These are phyloP conservation scores for Pythium oligandrum DNA, from an alignment of 352 stramenopile genomes.

Conservation along the genomic window DNA sequence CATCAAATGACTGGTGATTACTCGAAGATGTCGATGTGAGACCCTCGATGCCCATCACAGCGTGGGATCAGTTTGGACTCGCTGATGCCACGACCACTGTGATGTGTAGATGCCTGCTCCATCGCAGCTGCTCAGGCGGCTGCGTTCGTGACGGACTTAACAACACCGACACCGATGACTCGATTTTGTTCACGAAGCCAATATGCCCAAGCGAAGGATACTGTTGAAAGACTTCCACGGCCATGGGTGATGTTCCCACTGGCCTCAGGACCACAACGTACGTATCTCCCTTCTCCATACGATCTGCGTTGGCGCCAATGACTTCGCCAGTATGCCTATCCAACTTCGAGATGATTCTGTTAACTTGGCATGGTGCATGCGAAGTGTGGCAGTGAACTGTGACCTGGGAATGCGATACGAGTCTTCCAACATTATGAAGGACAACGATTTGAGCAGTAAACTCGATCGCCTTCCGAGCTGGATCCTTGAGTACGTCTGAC, in stretches of 20 bases:
- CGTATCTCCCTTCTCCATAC: constrained; percentile 94
- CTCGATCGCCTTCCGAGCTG: constrained; percentile 66
- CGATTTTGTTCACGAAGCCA: constrained; percentile 8
- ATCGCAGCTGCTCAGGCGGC: no score
- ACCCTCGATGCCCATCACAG: no score
- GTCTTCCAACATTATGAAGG: constrained; percentile 94
- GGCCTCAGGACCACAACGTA: constrained; percentile 95
- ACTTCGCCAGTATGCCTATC: constrained; percentile 95
- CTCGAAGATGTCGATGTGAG: no score
- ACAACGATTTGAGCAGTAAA: constrained; percentile 97
- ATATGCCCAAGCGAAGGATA: constrained; percentile 96
- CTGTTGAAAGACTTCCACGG: constrained; percentile 95
- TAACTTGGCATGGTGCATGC: constrained; percentile 96
- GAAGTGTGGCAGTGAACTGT: constrained; percentile 97
- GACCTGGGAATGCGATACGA: constrained; percentile 91
- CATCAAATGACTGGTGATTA: no score
- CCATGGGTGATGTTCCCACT: constrained; percentile 82
- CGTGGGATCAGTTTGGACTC: no score
- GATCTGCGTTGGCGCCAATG: constrained; percentile 92
- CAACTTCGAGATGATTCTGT: constrained; percentile 94
- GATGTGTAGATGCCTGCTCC: no score
- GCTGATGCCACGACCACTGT: no score
- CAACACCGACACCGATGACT: no score
- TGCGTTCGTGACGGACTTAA: no score
- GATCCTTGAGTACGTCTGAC: constrained; percentile 92